Base-by-base conservation (phyloP, 2,329 filamentous ascomycete genomes). In the Ophiocordyceps polyrhachis-furcata region DNA sequence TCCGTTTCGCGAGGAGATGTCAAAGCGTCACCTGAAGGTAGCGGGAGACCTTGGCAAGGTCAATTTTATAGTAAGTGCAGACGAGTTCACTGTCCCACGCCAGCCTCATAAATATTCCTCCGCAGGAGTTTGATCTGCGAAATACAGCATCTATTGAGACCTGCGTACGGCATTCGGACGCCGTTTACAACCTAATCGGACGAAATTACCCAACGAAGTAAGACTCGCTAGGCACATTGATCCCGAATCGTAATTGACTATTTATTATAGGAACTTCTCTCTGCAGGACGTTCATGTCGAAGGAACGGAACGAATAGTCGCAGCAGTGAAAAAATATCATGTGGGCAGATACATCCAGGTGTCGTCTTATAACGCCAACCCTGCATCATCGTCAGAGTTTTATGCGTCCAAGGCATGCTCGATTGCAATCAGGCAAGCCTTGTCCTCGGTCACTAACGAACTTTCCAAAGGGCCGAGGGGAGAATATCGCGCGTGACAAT, bases 61-160 rank as follows among this genome's bases (percentile, higher is more conserved):
- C 46, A 70, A 83, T 55, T 96, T 98, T 64, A 72, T 93, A 56
- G 83, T 88, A 65, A 49, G 71, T 57, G 21, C 21, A 23, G 4
- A 23, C 6, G 21, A 23, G 21, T 23, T 23, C 6, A 23, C 3
- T 6, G 4, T 6, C 21, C 21, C 6, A 6, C 21, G 6, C 21
- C 21, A 23, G 21, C 21, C 21, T 23, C 21, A 23, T 23, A 23
- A 23, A 23, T 23, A 23, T 4, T 23, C 6, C 21, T 4, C 6
- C 21, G 21, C 49, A 88, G 83, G 91, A 98, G 75, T 93, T 85
- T 64, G 91, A 98, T 58, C 73, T 98, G 49, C 81, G 79, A 58
- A 98, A 98, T 66, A 96, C 87, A 40, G 73, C 83, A 53, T 96
- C 89, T 28, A 91, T 98, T 55, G 91, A 98, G 62, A 88, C 94